These are phyloP conservation scores for Populus simonii DNA, from an alignment of 345 rosid species.

Conservation along the genomic window DNA sequence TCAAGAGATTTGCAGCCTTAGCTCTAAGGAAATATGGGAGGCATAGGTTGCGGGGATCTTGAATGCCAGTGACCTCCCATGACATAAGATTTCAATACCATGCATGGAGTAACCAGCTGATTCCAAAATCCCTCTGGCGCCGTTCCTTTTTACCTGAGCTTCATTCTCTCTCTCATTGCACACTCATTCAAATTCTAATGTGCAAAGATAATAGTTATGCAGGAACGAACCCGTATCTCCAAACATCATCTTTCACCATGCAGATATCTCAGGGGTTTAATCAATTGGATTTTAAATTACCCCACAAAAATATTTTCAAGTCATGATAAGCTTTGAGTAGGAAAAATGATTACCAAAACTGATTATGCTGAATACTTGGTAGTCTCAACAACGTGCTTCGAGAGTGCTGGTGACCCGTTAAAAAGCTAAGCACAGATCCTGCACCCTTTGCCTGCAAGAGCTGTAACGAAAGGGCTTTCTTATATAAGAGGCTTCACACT, in stretches of 20 bases:
- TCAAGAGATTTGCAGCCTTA: not conserved
- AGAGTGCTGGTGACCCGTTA: conserved; percentile 84
- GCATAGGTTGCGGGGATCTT: not conserved
- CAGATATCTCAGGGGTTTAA: not conserved
- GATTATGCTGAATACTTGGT: conserved; percentile 86
- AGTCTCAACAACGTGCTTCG: conserved; percentile 75
- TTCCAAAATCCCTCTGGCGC: not conserved
- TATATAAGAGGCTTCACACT: not conserved
- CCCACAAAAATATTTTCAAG: not conserved
- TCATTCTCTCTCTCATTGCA: not conserved
- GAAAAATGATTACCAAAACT: conserved; percentile 74
- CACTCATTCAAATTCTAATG: not conserved
- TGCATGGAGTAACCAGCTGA: not conserved
- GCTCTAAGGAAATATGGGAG: not conserved
- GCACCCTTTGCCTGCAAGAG: conserved; percentile 84
- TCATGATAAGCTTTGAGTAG: not conserved
- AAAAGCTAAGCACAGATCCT: conserved; percentile 89
- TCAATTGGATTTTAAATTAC: not conserved
- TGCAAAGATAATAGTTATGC: not conserved
- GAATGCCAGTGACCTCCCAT: not conserved
- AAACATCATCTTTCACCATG: not conserved
- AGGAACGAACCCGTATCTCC: not conserved
- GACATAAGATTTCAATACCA: not conserved
- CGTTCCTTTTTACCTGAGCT: not conserved
- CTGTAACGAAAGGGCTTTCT: not conserved